phyloP scores from a whole-genome alignment of 2,329 filamentous ascomycete species.

The Fusarium sp. region DNA sequence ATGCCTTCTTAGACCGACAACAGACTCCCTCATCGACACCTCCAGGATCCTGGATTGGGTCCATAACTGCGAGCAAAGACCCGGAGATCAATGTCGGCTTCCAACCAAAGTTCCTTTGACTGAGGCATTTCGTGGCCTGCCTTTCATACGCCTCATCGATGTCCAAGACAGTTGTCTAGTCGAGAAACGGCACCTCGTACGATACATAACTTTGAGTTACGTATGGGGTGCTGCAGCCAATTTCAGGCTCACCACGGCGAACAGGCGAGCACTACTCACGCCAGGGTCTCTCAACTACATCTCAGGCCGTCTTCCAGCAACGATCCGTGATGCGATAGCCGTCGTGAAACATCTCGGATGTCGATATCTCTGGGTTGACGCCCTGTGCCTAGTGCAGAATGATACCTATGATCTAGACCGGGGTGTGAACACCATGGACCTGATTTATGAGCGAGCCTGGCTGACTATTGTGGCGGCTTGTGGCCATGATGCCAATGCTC shows the following conservation, averaged over 20 bases:
- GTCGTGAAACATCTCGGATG: not conserved
- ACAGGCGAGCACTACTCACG: not conserved
- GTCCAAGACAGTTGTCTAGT: not conserved
- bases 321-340: not conserved
- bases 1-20: not conserved
- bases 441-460: conserved; percentile 19
- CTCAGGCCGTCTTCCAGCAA: not conserved
- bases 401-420: not conserved
- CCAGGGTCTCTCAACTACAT: not conserved
- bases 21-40: not conserved
- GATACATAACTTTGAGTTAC: conserved; percentile 23
- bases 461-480: conserved; percentile 15
- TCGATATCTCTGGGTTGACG: conserved; percentile 17
- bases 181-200: not conserved
- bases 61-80: not conserved
- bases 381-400: conserved; percentile 1
- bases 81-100: not conserved
- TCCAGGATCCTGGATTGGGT: not conserved
- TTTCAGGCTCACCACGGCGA: conserved; percentile 14
- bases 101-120: not conserved
- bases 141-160: conserved; percentile 7
- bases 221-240: conserved; percentile 15
- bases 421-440: conserved; percentile 13
- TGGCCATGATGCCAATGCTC: conserved; percentile 11
- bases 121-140: conserved; percentile 1